Conservation (phyloP, 345 rosid genomes). For the Microcos paniculata region DNA sequence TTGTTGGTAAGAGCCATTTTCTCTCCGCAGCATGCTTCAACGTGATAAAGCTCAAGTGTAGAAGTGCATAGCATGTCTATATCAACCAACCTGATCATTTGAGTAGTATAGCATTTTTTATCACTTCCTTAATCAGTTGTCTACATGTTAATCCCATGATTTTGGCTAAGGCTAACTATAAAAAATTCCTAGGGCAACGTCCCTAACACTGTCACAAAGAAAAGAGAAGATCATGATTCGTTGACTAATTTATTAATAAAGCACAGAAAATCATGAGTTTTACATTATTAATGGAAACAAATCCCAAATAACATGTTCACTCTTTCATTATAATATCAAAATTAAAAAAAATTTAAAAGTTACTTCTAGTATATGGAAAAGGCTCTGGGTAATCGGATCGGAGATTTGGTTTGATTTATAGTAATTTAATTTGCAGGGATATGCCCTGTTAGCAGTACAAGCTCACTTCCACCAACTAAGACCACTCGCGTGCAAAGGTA, state of each 20-base stretch:
- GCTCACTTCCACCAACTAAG: conserved; percentile 49
- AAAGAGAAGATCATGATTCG: neutral
- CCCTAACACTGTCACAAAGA: neutral
- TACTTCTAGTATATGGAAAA: too few species aligned
- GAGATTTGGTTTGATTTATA: neutral
- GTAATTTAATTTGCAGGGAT: conserved; percentile 38
- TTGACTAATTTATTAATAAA: neutral
- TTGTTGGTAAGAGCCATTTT: conserved; percentile 37
- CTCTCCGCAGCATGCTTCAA: neutral
- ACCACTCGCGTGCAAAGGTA: conserved; percentile 52
- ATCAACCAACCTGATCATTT: neutral
- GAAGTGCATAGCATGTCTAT: neutral
- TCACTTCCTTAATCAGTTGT: neutral
- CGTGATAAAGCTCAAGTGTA: neutral
- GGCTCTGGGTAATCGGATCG: neutral
- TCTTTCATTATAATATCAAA: neutral
- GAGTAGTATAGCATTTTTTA: neutral
- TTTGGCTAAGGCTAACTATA: neutral
- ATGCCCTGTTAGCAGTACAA: conserved; percentile 41
- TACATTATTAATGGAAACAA: neutral
- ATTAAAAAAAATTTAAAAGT: too few species aligned
- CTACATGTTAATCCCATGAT: neutral
- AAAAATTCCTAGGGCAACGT: neutral
- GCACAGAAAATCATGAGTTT: neutral
- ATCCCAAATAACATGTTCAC: neutral